phyloP scores from a whole-genome alignment of 805 yeast species.

The Cyberlindnera subsufficiens region DNA sequence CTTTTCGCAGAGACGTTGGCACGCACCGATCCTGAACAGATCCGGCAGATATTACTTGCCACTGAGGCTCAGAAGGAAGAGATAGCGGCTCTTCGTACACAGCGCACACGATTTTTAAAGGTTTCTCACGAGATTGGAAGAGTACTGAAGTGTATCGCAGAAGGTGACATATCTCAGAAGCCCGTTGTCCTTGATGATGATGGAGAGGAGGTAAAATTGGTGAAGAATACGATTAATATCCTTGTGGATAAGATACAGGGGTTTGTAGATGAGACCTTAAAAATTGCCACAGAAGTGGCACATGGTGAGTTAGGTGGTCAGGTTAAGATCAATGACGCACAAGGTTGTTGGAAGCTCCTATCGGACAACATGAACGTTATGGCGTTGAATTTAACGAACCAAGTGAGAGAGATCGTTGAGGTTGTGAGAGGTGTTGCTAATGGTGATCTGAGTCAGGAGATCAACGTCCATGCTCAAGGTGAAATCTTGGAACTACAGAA shows the following conservation, averaged over 20 bases:
- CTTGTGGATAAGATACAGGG: conserved; percentile 82
- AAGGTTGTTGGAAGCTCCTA: conserved; percentile 83
- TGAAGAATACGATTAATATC: conserved; percentile 71
- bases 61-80: not conserved
- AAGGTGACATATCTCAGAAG: conserved; percentile 75
- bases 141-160: conserved; percentile 79
- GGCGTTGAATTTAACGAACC: conserved; percentile 85
- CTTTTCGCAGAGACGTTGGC: conserved; percentile 3
- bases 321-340: conserved; percentile 71
- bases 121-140: conserved; percentile 62
- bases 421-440: conserved; percentile 85
- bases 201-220: conserved; percentile 74
- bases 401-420: conserved; percentile 85
- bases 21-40: conserved; percentile 4
- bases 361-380: conserved; percentile 86
- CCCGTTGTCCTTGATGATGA: conserved; percentile 53
- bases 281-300: conserved; percentile 86
- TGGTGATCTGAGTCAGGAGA: conserved; percentile 78
- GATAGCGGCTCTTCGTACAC: not conserved
- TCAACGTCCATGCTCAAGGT: conserved; percentile 89
- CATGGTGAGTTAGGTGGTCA: conserved; percentile 88
- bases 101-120: not conserved
- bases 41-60: conserved; percentile 2
- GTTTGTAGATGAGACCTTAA: conserved; percentile 61
- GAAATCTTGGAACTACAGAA: conserved; percentile 80